Percentiles rank a stretch among this genome's conserved stretches.
Evolutionary conservation across 2,329 filamentous ascomycete species (phyloP).

Genomic region (Microdochium trichocladiopsis): DNA sequence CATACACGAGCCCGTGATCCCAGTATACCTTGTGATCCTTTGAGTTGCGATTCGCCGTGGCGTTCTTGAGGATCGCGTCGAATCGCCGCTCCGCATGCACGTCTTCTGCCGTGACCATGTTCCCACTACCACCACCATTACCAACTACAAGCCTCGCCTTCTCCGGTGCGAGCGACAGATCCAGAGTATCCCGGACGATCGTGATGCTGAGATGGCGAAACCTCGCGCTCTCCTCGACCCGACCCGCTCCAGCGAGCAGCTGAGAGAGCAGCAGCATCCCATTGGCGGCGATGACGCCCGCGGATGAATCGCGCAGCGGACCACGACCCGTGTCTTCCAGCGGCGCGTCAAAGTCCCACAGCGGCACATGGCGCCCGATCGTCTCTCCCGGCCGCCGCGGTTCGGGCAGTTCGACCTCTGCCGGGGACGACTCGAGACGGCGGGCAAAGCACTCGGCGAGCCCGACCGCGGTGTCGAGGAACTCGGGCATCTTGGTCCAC

Average conservation of each 20-base stretch:
- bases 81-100: slow-evolving; percentile 8
- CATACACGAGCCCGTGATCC: slow-evolving; percentile 37
- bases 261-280: slow-evolving; percentile 17
- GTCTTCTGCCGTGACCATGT: slow-evolving; percentile 2
- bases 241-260: slow-evolving; percentile 4
- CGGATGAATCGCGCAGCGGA: slow-evolving; percentile 26
- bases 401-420: slow-evolving; percentile 17
- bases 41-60: slow-evolving; percentile 25
- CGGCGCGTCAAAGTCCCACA: slow-evolving; percentile 43
- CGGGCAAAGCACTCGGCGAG: slow-evolving; percentile 39
- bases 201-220: slow-evolving; percentile 6
- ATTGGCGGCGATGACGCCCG: slow-evolving; percentile 17
- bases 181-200: slow-evolving; percentile 10
- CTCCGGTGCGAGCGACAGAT: slow-evolving; percentile 14
- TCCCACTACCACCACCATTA: too few species aligned
- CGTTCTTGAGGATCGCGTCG: slow-evolving; percentile 22
- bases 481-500: slow-evolving; percentile 35
- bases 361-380: slow-evolving; percentile 17
- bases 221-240: slow-evolving; percentile 1
- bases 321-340: slow-evolving; percentile 12
- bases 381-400: neutral
- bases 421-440: slow-evolving; percentile 21
- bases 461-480: slow-evolving; percentile 33
- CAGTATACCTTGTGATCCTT: slow-evolving; percentile 16
- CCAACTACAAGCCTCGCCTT: slow-evolving; percentile 8